Evolutionary conservation across 768 basidiomycete genomes (phyloP).

Genomic region (Tricholoma matsutake): DNA sequence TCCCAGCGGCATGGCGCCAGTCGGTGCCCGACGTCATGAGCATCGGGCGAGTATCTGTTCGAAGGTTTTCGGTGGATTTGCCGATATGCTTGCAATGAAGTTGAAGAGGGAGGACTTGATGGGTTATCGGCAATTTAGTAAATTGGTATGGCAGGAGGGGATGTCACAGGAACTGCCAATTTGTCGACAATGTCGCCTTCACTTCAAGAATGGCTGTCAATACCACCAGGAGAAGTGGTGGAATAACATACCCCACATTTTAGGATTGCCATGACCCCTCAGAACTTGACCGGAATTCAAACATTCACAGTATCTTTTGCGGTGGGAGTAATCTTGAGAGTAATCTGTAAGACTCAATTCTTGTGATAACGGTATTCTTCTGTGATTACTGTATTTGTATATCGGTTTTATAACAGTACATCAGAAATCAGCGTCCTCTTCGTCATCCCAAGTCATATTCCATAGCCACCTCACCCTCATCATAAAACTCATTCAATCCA

Average conservation of each 20-base stretch:
- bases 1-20: slow-evolving; percentile 7
- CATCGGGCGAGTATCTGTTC: background rate
- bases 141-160: background rate
- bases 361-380: too few relatives aligned
- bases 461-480: slow-evolving; percentile 70
- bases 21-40: slow-evolving; percentile 1
- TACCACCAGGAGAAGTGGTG: slow-evolving; percentile 5
- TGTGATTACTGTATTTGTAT: background rate
- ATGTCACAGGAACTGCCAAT: background rate
- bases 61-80: slow-evolving; percentile 2
- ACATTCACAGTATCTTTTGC: too few relatives aligned
- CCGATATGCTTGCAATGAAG: background rate
- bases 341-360: too few relatives aligned
- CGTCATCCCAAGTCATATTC: slow-evolving; percentile 80
- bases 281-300: too few relatives aligned
- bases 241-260: slow-evolving; percentile 1
- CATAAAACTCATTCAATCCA: slow-evolving; percentile 73
- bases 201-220: background rate
- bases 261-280: background rate
- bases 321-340: too few relatives aligned
- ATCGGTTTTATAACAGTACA: slow-evolving; percentile 7
- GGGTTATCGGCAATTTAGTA: slow-evolving; percentile 6
- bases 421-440: slow-evolving; percentile 40
- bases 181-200: slow-evolving; percentile 3
- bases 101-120: slow-evolving; percentile 5